Conservation (phyloP, 257 asterid genomes). For the Solanum pinnatisectum region DNA sequence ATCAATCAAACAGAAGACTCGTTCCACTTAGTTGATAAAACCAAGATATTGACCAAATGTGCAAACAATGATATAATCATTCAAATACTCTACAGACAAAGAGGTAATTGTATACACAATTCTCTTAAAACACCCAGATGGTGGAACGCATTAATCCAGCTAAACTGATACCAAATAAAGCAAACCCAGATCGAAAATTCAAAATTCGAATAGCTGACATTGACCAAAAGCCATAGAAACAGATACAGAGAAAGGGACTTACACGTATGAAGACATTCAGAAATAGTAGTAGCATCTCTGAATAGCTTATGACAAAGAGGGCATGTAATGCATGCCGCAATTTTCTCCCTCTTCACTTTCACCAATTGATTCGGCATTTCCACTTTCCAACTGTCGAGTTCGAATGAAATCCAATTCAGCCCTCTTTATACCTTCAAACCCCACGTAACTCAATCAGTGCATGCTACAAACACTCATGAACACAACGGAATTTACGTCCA, state of each 20-base stretch:
- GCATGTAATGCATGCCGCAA: conserved; percentile 98
- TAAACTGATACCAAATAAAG: background rate
- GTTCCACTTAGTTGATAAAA: background rate
- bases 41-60: background rate
- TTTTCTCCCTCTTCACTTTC: conserved; percentile 59
- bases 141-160: background rate
- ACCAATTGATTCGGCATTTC: conserved; percentile 60
- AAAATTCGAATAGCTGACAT: background rate
- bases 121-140: background rate
- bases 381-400: background rate
- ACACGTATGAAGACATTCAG: conserved; percentile 98
- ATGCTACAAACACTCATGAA: conserved; percentile 1
- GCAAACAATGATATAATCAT: background rate
- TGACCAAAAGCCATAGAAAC: background rate
- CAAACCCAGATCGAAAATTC: background rate
- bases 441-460: conserved; percentile 4
- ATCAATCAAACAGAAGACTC: conserved; percentile 15
- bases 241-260: conserved; percentile 9
- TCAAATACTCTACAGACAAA: background rate
- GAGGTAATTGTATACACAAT: background rate
- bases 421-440: background rate
- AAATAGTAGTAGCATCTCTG: conserved; percentile 87
- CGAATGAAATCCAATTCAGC: background rate
- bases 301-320: conserved; percentile 80
- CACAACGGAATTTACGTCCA: conserved; percentile 4